These are phyloP conservation scores for Ophiostoma quercus DNA, from an alignment of 2,329 filamentous ascomycete species.

Conservation along the genomic window DNA sequence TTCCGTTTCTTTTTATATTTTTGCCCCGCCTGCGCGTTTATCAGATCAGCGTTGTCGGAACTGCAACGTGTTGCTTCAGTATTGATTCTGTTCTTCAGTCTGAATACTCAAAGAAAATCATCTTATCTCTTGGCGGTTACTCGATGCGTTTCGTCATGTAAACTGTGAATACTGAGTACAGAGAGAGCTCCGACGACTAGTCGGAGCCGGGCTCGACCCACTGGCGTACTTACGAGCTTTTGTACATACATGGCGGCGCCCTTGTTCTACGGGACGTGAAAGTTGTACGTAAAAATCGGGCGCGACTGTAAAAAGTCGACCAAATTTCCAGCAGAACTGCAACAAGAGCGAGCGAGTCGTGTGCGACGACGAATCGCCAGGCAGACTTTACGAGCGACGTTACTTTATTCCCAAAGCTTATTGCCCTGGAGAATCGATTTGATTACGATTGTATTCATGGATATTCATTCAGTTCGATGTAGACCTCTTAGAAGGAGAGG, in stretches of 20 bases:
- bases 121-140: conserved; percentile 24
- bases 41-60: conserved; percentile 22
- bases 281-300: conserved; percentile 3
- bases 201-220: conserved; percentile 1
- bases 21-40: conserved; percentile 16
- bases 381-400: conserved; percentile 5
- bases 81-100: neutral
- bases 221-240: conserved; percentile 2
- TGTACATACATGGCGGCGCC: too few relatives aligned
- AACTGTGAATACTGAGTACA: neutral
- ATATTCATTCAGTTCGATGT: neutral
- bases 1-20: neutral
- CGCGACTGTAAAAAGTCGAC: conserved; percentile 4
- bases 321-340: too few relatives aligned
- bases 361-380: neutral
- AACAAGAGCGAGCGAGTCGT: neutral
- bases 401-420: neutral
- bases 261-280: neutral
- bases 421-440: neutral
- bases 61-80: neutral
- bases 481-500: neutral
- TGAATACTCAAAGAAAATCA: neutral
- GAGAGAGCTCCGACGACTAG: neutral
- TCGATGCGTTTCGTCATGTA: conserved; percentile 3
- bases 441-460: conserved; percentile 2